Conservation (phyloP, 2,329 filamentous ascomycete species). For the Basipetospora chlamydospora region DNA sequence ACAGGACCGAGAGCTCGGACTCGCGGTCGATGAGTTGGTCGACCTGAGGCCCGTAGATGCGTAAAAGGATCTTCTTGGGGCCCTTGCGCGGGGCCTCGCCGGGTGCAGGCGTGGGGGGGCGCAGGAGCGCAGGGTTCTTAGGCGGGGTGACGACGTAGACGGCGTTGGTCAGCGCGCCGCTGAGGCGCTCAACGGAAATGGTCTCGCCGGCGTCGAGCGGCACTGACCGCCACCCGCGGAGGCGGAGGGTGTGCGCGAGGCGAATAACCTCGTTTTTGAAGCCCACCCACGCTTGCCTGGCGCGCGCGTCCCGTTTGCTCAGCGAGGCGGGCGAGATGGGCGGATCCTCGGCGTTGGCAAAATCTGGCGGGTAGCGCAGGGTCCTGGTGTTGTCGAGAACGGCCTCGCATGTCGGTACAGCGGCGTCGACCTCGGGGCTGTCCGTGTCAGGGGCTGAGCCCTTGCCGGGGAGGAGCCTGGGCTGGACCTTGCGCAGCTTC, state of each 20-base stretch:
- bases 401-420: conserved; percentile 77
- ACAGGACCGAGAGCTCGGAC: conserved; percentile 72
- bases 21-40: conserved; percentile 93
- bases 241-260: conserved; percentile 70
- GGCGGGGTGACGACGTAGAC: conserved; percentile 90
- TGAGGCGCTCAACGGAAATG: conserved; percentile 61
- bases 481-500: conserved; percentile 20
- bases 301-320: conserved; percentile 8
- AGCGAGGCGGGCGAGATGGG: conserved; percentile 18
- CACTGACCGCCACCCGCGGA: conserved; percentile 85
- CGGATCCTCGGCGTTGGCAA: conserved; percentile 22
- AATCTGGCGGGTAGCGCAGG: conserved; percentile 54
- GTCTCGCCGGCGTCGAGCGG: conserved; percentile 54
- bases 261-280: conserved; percentile 92
- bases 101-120: conserved; percentile 17
- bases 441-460: conserved; percentile 80
- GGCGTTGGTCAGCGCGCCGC: conserved; percentile 88
- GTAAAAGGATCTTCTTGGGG: conserved; percentile 61
- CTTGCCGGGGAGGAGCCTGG: conserved; percentile 25
- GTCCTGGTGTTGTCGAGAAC: conserved; percentile 84
- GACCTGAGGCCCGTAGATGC: conserved; percentile 88
- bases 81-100: conserved; percentile 26
- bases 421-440: conserved; percentile 60
- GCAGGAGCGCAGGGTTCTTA: conserved; percentile 22
- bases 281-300: conserved; percentile 55